Percentiles rank a stretch among this genome's conserved stretches.
Evolutionary conservation across 179 eudicot species (phyloP).

Genomic region (Carnegiea gigantea): DNA sequence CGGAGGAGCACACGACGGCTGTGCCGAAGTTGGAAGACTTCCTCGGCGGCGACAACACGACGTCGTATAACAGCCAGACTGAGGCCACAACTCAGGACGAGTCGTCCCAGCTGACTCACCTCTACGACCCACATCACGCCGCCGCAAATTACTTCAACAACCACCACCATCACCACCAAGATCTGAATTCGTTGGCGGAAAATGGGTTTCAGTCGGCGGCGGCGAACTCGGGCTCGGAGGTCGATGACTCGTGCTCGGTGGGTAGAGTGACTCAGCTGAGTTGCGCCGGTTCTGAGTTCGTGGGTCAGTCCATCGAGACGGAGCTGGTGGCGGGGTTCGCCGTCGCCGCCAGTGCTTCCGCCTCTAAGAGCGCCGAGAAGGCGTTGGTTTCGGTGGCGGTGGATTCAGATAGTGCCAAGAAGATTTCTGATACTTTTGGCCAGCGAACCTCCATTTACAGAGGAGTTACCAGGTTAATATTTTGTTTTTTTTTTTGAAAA

Average conservation of each 20-base stretch:
- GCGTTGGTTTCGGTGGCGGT: slow-evolving; percentile 31
- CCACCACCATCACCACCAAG: slow-evolving; percentile 29
- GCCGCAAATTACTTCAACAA: slow-evolving; percentile 39
- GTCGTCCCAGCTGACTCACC: slow-evolving; percentile 61
- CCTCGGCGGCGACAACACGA: slow-evolving; percentile 53
- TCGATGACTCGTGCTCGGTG: slow-evolving; percentile 54
- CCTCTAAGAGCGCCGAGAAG: slow-evolving; percentile 45
- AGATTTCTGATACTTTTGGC: slow-evolving; percentile 74
- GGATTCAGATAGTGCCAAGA: slow-evolving; percentile 56
- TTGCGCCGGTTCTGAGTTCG: slow-evolving; percentile 32
- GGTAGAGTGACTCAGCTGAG: slow-evolving; percentile 30
- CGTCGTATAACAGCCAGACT: slow-evolving; percentile 20
- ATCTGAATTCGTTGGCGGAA: slow-evolving; percentile 36
- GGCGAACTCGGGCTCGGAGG: slow-evolving; percentile 87
- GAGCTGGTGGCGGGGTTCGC: too few relatives aligned
- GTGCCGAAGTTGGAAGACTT: slow-evolving; percentile 83
- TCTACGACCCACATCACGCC: slow-evolving; percentile 44
- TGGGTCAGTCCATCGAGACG: slow-evolving; percentile 56
- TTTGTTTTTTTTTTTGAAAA: neutral
- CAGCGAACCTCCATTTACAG: slow-evolving; percentile 92
- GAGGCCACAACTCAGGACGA: slow-evolving; percentile 61
- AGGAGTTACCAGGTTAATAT: slow-evolving; percentile 78
- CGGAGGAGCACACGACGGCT: slow-evolving; percentile 16
- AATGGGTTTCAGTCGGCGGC: slow-evolving; percentile 28
- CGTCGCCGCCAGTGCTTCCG: slow-evolving; percentile 33